These are phyloP conservation scores for Nissolia schottii DNA, from an alignment of 306 rosid genomes.

Conservation along the genomic window DNA sequence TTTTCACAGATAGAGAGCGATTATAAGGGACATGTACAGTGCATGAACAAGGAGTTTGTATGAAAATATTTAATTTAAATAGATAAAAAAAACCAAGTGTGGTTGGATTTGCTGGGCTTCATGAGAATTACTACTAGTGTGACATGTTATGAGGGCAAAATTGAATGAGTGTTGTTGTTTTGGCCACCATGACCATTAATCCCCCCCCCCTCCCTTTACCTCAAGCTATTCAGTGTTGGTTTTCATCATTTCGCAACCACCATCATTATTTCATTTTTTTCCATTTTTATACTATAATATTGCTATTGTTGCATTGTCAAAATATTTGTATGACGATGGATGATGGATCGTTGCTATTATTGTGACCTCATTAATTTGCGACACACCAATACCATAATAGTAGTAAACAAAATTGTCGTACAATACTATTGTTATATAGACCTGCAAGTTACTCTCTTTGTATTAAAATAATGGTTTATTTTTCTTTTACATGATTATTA, in stretches of 20 bases:
- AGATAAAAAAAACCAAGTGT: not conserved
- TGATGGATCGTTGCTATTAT: slow-evolving; percentile 26
- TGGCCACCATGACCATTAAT: slow-evolving; percentile 19
- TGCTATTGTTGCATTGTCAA: slow-evolving; percentile 23
- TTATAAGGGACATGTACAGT: slow-evolving; percentile 29
- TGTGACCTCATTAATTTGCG: slow-evolving; percentile 34
- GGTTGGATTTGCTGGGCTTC: not conserved
- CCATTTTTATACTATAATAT: slow-evolving; percentile 9
- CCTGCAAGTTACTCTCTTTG: too few relatives aligned
- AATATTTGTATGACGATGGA: slow-evolving; percentile 10
- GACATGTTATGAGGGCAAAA: not conserved
- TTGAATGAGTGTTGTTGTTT: slow-evolving; percentile 34
- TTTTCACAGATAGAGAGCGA: not conserved
- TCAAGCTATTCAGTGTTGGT: slow-evolving; percentile 28
- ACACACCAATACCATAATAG: not conserved
- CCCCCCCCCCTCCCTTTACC: not conserved
- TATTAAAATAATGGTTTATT: too few relatives aligned
- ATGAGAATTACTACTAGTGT: not conserved
- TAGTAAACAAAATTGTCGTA: not conserved
- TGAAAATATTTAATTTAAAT: not conserved
- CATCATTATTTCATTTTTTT: slow-evolving; percentile 31
- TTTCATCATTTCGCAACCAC: slow-evolving; percentile 45
- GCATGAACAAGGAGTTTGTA: slow-evolving; percentile 25
- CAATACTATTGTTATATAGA: not conserved
- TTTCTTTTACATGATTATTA: too few relatives aligned